These are phyloP conservation scores for Beta macrorhiza DNA, from an alignment of 179 eudicot genomes.

Conservation along the genomic window DNA sequence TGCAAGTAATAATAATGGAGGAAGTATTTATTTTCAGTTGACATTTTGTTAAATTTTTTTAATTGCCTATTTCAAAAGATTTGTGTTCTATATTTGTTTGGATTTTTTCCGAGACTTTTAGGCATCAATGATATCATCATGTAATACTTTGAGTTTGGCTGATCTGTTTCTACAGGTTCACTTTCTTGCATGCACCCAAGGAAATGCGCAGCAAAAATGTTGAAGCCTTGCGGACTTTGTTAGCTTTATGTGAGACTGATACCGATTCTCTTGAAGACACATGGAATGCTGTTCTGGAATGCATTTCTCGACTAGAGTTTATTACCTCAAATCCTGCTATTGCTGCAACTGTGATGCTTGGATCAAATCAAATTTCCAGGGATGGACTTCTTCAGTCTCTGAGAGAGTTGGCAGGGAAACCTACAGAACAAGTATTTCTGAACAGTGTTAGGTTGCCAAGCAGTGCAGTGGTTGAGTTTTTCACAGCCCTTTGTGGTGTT, in stretches of 20 bases:
- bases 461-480: conserved; percentile 88
- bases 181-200: conserved; percentile 94
- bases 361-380: conserved; percentile 85
- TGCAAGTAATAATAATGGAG: too few relatives aligned
- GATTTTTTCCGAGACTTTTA: background rate
- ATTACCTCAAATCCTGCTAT: conserved; percentile 74
- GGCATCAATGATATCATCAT: background rate
- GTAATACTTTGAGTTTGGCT: background rate
- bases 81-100: background rate
- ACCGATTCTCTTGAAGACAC: conserved; percentile 84
- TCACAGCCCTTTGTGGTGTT: conserved; percentile 85
- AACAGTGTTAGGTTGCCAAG: conserved; percentile 87
- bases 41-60: background rate
- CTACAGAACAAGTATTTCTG: conserved; percentile 87
- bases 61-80: background rate
- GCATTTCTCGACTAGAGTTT: conserved; percentile 91
- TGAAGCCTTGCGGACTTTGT: conserved; percentile 84
- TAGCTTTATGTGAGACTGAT: conserved; percentile 73
- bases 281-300: conserved; percentile 92
- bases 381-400: conserved; percentile 87
- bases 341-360: conserved; percentile 87
- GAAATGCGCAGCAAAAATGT: conserved; percentile 98
- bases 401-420: conserved; percentile 83
- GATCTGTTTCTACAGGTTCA: conserved; percentile 54
- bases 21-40: background rate